Conservation (phyloP, 805 yeast species). For the Yarrowia alimentaria region DNA sequence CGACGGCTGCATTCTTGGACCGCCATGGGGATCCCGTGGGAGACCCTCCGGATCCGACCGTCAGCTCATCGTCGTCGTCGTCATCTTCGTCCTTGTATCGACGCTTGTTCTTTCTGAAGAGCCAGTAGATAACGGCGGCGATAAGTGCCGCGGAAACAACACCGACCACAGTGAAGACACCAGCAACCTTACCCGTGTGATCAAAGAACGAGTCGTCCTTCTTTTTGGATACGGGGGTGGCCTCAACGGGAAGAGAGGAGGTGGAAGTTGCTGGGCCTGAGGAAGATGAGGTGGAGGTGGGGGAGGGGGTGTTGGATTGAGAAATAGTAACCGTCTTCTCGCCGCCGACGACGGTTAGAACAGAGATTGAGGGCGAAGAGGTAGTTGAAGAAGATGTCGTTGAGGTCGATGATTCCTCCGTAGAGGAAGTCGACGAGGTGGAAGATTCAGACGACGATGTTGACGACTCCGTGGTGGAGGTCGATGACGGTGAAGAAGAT, state of each 20-base stretch:
- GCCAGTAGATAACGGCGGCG: conserved; percentile 43
- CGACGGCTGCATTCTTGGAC: background rate
- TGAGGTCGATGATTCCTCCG: conserved; percentile 29
- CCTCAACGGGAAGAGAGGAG: conserved; percentile 16
- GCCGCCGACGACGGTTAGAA: conserved; percentile 35
- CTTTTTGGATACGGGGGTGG: background rate
- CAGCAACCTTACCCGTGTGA: conserved; percentile 76
- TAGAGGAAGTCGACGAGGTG: conserved; percentile 30
- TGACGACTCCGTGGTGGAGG: conserved; percentile 30
- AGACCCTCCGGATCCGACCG: conserved; percentile 22
- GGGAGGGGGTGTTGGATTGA: conserved; percentile 29
- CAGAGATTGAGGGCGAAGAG: conserved; percentile 31
- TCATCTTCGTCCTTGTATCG: conserved; percentile 8
- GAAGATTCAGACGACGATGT: conserved; percentile 31
- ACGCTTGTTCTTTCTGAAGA: conserved; percentile 34
- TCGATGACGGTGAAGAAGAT: conserved; percentile 32
- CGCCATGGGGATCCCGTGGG: conserved; percentile 22
- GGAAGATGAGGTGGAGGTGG: conserved; percentile 27
- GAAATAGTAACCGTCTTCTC: conserved; percentile 33
- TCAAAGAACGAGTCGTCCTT: conserved; percentile 52
- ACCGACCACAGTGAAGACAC: conserved; percentile 79
- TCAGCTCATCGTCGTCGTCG: conserved; percentile 26
- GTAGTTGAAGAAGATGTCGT: conserved; percentile 27
- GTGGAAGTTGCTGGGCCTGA: conserved; percentile 1
- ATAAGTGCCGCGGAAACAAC: conserved; percentile 52